These are phyloP conservation scores for Avena eriantha DNA, from an alignment of 176 grass and related monocot species.

Conservation along the genomic window DNA sequence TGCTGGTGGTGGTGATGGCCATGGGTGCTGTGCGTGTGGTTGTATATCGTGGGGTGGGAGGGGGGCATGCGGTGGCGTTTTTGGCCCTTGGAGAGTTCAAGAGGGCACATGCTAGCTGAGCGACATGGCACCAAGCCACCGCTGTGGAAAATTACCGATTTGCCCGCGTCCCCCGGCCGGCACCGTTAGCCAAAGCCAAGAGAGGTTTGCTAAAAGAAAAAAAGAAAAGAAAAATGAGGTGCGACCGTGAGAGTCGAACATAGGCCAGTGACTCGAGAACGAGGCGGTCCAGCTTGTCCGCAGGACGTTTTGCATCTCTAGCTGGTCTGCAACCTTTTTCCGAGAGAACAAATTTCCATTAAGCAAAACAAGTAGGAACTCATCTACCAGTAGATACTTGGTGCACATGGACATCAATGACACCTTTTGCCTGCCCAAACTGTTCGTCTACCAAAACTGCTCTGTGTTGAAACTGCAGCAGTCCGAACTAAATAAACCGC, in stretches of 20 bases:
- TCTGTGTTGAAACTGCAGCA: too few relatives aligned
- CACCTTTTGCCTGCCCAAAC: too few relatives aligned
- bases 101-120: slow-evolving; percentile 42
- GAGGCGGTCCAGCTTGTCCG: not conserved
- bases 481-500: too few relatives aligned
- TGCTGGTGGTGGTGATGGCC: slow-evolving; percentile 31
- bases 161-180: not conserved
- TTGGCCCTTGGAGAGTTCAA: slow-evolving; percentile 58
- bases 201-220: not conserved
- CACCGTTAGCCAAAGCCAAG: not conserved
- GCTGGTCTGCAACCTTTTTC: not conserved
- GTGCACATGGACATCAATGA: too few relatives aligned
- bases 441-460: too few relatives aligned
- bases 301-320: not conserved
- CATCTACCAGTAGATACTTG: too few relatives aligned
- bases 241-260: not conserved
- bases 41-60: slow-evolving; percentile 52
- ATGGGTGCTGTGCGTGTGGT: slow-evolving; percentile 55
- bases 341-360: not conserved
- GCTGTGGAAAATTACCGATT: not conserved
- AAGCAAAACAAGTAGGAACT: not conserved
- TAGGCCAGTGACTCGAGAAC: not conserved
- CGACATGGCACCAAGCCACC: slow-evolving; percentile 23
- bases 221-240: not conserved
- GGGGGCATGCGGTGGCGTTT: slow-evolving; percentile 36